phyloP scores from a whole-genome alignment of 208 protist genomes.

The Crithidia thermophila region DNA sequence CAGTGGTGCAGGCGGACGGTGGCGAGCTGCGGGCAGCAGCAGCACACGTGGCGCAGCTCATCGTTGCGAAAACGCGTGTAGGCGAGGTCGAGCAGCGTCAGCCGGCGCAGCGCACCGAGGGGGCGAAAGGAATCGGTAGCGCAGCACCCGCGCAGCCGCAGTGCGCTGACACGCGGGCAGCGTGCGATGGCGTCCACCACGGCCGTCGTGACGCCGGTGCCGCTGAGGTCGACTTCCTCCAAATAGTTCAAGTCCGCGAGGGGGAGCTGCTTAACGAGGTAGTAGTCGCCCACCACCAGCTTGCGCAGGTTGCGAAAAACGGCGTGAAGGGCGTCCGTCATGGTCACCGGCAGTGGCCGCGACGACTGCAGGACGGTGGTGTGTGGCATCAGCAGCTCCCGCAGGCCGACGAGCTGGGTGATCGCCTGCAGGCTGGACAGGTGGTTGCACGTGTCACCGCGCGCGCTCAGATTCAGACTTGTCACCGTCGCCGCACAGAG shows the following conservation, averaged over 20 bases:
- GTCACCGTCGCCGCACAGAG: slow-evolving; percentile 27
- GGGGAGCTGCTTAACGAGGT: slow-evolving; percentile 30
- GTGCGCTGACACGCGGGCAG: slow-evolving; percentile 20
- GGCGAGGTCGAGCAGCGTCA: slow-evolving; percentile 17
- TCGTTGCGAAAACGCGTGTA: slow-evolving; percentile 11
- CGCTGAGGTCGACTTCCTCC: slow-evolving; percentile 26
- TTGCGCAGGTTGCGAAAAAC: slow-evolving; percentile 29
- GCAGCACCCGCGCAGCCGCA: slow-evolving; percentile 24
- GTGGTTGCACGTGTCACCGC: slow-evolving; percentile 27
- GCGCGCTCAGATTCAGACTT: slow-evolving; percentile 26
- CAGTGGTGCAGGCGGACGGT: slow-evolving; percentile 15
- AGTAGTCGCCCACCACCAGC: slow-evolving; percentile 33
- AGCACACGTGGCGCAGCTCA: slow-evolving; percentile 20
- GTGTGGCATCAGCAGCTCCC: slow-evolving; percentile 35
- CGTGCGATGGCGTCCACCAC: slow-evolving; percentile 16
- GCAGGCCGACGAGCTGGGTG: slow-evolving; percentile 26
- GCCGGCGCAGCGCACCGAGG: neutral
- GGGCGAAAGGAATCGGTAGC: slow-evolving; percentile 11
- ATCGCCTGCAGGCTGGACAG: slow-evolving; percentile 27
- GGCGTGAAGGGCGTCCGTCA: slow-evolving; percentile 27
- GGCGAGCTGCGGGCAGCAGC: slow-evolving; percentile 13
- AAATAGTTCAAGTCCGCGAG: slow-evolving; percentile 19
- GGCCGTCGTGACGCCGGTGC: slow-evolving; percentile 19
- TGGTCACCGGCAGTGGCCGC: slow-evolving; percentile 10
- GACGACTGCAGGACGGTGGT: slow-evolving; percentile 20